Evolutionary conservation across 345 rosid species (phyloP).

Genomic region (Aethionema arabicum): DNA sequence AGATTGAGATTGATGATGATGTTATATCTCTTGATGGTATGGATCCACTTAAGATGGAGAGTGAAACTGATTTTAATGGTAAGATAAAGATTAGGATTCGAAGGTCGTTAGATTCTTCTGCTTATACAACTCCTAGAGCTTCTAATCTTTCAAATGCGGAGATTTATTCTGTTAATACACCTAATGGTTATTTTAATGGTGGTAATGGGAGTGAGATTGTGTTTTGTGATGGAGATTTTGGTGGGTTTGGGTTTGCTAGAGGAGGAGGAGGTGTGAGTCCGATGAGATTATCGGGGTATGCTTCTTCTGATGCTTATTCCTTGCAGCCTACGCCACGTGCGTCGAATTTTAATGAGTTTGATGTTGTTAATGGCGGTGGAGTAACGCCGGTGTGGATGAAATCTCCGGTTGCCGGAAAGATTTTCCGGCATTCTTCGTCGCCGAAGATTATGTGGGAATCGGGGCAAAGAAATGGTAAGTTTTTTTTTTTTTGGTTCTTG

Average conservation of each 20-base stretch:
- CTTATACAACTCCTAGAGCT: constrained; percentile 48
- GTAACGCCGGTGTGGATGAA: constrained; percentile 38
- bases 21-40: constrained; percentile 52
- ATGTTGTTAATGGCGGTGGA: constrained; percentile 29
- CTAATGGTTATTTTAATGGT: constrained; percentile 55
- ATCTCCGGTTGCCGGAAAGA: constrained; percentile 42
- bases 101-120: constrained; percentile 41
- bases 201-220: constrained; percentile 44
- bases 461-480: constrained; percentile 38
- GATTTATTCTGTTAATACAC: constrained; percentile 52
- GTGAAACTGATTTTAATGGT: constrained; percentile 51
- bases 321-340: constrained; percentile 52
- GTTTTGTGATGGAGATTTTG: constrained; percentile 51
- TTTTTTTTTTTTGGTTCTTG: neutral
- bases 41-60: constrained; percentile 48
- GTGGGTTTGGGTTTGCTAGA: constrained; percentile 52
- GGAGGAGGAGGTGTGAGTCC: constrained; percentile 49
- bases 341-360: constrained; percentile 48
- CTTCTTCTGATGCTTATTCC: constrained; percentile 78
- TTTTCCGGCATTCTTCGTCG: constrained; percentile 77
- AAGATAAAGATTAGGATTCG: constrained; percentile 40
- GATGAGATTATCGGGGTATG: constrained; percentile 55
- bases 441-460: constrained; percentile 47
- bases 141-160: constrained; percentile 53
- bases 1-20: constrained; percentile 51